Percentiles rank a stretch among this genome's conserved stretches.
Evolutionary conservation across 139 green algal genomes (phyloP).

Genomic region (Picochlorum sp.): DNA sequence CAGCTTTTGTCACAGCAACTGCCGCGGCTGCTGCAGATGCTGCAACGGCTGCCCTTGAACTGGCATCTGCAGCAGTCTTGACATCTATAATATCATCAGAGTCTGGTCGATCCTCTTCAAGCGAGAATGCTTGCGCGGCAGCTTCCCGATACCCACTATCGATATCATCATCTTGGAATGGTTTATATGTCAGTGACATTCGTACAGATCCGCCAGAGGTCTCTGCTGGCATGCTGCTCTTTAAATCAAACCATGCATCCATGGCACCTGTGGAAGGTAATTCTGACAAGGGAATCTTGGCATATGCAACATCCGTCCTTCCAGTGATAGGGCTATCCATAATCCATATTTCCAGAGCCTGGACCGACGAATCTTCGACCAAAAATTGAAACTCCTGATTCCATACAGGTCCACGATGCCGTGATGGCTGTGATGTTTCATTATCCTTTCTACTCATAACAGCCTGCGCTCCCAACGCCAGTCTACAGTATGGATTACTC

Average conservation of each 20-base stretch:
- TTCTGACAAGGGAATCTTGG: conserved; percentile 41
- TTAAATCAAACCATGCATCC: conserved; percentile 60
- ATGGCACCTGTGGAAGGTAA: conserved; percentile 28
- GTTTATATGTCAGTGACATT: conserved; percentile 68
- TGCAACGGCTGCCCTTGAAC: conserved; percentile 73
- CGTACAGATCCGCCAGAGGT: conserved; percentile 49
- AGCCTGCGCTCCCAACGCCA: conserved; percentile 75
- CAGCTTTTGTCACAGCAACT: conserved; percentile 79
- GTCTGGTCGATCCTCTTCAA: background rate
- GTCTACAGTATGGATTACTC: conserved; percentile 81
- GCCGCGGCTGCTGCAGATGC: conserved; percentile 69
- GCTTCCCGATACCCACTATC: conserved; percentile 53
- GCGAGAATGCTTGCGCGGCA: conserved; percentile 17
- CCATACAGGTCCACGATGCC: conserved; percentile 74
- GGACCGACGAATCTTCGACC: conserved; percentile 59
- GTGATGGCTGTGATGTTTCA: conserved; percentile 60
- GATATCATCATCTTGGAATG: conserved; percentile 54
- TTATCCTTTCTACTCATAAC: conserved; percentile 59
- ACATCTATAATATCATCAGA: conserved; percentile 65
- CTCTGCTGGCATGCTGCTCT: conserved; percentile 20
- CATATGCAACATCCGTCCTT: conserved; percentile 61
- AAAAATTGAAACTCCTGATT: conserved; percentile 79
- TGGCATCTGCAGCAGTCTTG: conserved; percentile 69
- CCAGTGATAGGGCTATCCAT: conserved; percentile 77
- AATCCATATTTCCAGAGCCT: conserved; percentile 72